phyloP scores from a whole-genome alignment of 495 filamentous ascomycete genomes.

The Terfezia claveryi region DNA sequence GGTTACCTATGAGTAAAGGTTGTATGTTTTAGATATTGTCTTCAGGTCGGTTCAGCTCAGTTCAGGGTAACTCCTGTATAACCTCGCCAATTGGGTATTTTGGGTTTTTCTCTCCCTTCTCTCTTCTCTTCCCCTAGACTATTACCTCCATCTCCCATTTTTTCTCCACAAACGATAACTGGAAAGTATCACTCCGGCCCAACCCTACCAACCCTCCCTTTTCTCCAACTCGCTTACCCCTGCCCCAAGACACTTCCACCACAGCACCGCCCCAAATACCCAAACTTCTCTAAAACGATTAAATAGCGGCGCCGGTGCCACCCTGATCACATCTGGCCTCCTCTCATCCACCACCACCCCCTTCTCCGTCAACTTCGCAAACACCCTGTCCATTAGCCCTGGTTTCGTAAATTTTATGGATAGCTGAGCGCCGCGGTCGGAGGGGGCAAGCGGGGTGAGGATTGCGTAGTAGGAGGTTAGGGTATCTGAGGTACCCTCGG shows the following conservation, averaged over 20 bases:
- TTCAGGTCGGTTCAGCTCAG: no score
- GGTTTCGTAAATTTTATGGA: constrained; percentile 47
- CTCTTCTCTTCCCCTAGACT: no score
- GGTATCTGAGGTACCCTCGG: neutral
- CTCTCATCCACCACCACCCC: constrained; percentile 74
- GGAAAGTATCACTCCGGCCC: no score
- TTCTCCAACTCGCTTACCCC: neutral
- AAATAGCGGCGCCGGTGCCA: constrained; percentile 82
- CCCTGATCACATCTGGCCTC: constrained; percentile 69
- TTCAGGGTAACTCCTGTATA: no score
- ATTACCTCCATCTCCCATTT: no score
- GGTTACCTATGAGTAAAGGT: no score
- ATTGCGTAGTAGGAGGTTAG: constrained; percentile 36
- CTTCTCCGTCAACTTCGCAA: constrained; percentile 41
- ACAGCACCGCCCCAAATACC: constrained; percentile 29
- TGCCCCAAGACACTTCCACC: neutral
- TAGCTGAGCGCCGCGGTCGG: constrained; percentile 65
- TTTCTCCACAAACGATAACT: no score
- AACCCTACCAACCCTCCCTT: neutral
- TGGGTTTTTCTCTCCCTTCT: no score
- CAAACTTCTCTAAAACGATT: constrained; percentile 66
- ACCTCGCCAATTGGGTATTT: no score
- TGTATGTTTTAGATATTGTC: no score
- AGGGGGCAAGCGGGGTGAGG: constrained; percentile 56
- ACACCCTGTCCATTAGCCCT: constrained; percentile 40